A percentile compares a stretch with the other conserved stretches of the same genome.
phyloP scores from a whole-genome alignment of 345 rosid species.

The Balakata baccata region DNA sequence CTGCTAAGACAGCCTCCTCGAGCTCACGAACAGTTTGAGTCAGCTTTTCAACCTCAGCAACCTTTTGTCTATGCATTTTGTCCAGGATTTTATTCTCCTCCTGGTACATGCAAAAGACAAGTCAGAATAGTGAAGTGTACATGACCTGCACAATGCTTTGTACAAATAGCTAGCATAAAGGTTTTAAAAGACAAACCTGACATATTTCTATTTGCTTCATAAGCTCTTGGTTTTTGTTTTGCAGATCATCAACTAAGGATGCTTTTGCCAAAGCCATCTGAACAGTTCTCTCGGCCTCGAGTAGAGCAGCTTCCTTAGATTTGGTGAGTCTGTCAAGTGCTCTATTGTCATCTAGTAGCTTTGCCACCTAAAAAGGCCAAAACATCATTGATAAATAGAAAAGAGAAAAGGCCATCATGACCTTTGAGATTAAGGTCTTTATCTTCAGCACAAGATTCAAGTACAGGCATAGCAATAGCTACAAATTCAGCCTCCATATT shows the following conservation, averaged over 20 bases:
- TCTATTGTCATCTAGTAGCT: conserved; percentile 47
- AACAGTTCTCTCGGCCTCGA: conserved; percentile 52
- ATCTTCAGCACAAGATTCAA: neutral
- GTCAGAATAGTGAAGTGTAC: neutral
- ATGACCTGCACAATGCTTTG: neutral
- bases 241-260: conserved; percentile 51
- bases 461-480: neutral
- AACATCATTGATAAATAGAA: neutral
- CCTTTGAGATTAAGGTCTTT: neutral
- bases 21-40: conserved; percentile 51
- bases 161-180: neutral
- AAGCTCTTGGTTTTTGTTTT: conserved; percentile 50
- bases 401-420: neutral
- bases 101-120: conserved; percentile 17
- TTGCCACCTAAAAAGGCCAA: conserved; percentile 31
- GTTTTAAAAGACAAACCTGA: conserved; percentile 33
- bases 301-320: conserved; percentile 51
- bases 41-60: conserved; percentile 55
- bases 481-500: neutral
- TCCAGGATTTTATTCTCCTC: conserved; percentile 53
- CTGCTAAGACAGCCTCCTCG: conserved; percentile 54
- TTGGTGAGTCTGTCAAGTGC: conserved; percentile 52
- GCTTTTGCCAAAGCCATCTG: conserved; percentile 50
- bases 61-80: conserved; percentile 50
- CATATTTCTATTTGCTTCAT: conserved; percentile 55